phyloP scores from a whole-genome alignment of 345 rosid species.

The Adansonia digitata region DNA sequence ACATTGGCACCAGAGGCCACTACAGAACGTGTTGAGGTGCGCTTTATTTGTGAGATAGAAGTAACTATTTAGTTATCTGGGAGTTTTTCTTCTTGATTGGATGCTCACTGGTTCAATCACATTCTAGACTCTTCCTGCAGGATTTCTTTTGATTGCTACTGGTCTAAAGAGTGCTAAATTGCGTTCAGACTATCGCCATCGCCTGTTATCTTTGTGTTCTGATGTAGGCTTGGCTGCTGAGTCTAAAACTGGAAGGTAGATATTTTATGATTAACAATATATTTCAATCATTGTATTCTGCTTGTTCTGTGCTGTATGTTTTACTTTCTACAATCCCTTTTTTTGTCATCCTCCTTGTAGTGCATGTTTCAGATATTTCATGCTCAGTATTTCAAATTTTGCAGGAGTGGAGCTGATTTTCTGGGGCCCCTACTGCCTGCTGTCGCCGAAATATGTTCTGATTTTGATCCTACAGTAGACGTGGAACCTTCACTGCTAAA shows the following conservation, averaged over 20 bases:
- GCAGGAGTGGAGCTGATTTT: slow-evolving; percentile 98
- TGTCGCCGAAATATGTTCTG: slow-evolving; percentile 95
- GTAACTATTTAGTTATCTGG: slow-evolving; percentile 17
- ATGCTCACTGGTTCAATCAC: slow-evolving; percentile 50
- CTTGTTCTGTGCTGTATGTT: background rate
- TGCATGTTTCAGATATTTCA: slow-evolving; percentile 11
- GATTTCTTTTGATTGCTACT: slow-evolving; percentile 82
- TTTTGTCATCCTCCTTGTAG: background rate
- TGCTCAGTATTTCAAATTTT: slow-evolving; percentile 18
- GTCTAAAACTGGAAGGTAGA: slow-evolving; percentile 91
- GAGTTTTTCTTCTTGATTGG: slow-evolving; percentile 24
- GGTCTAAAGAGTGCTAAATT: slow-evolving; percentile 65
- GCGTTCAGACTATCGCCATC: slow-evolving; percentile 90
- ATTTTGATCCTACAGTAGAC: slow-evolving; percentile 78
- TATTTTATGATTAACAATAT: slow-evolving; percentile 16
- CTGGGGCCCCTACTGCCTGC: slow-evolving; percentile 97
- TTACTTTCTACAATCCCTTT: background rate
- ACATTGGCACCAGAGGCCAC: slow-evolving; percentile 85
- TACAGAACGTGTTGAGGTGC: slow-evolving; percentile 90
- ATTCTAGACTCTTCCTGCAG: slow-evolving; percentile 99
- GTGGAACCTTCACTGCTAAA: slow-evolving; percentile 94
- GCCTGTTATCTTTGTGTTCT: slow-evolving; percentile 91
- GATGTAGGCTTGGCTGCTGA: slow-evolving; percentile 98
- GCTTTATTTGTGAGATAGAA: slow-evolving; percentile 9
- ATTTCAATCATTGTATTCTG: background rate